Evolutionary conservation across 257 asterid genomes (phyloP), one percentile per base, ranked within the genome.

Genomic region (Anisodus tanguticus): DNA sequence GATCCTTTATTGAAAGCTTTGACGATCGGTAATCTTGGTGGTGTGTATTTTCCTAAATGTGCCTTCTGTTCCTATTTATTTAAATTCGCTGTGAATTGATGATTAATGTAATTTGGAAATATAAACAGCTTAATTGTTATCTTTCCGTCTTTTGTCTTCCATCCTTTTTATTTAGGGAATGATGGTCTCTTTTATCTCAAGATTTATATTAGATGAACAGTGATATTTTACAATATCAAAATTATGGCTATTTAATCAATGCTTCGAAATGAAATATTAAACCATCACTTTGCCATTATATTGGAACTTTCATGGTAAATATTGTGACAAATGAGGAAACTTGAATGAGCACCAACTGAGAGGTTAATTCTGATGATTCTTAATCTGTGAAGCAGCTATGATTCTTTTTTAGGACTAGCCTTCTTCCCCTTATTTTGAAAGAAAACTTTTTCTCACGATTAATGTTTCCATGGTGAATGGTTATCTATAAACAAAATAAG

Each of bases 311-410:
- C 43, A 66, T 66, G n/a, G 17, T 66, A 66, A 66, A 66, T 12
- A 5, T 66, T 66, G 17, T 66, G n/a, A 37, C 2, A 67, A 13
- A 67, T 67, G 49, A 37, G 22, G 12, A 16, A 37, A 37, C 47
- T 67, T 19, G 71, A 64, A 64, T 10, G 71, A 64, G 43, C 71
- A 64, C 43, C 19, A 66, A 66, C 72, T 66, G 72, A 66, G 22
- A 58, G 9, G 9, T 35, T 35, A 67, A 35, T 67, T 67, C 4
- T 35, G 76, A 37, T 13, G 12, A 67, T 67, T 11, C 49, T 67
- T 67, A 13, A 13, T 67, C 12, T 67, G 26, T 37, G 22, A 67
- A 67, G 76, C 43, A 26, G 22, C 76, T 37, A 15, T 15, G 19
- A 3, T 9, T 13, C 5, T 35, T 13, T 13, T 35, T 4, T 8